These are phyloP conservation scores for Paramecium bursaria DNA, from an alignment of 73 alveolate species.

Conservation along the genomic window DNA sequence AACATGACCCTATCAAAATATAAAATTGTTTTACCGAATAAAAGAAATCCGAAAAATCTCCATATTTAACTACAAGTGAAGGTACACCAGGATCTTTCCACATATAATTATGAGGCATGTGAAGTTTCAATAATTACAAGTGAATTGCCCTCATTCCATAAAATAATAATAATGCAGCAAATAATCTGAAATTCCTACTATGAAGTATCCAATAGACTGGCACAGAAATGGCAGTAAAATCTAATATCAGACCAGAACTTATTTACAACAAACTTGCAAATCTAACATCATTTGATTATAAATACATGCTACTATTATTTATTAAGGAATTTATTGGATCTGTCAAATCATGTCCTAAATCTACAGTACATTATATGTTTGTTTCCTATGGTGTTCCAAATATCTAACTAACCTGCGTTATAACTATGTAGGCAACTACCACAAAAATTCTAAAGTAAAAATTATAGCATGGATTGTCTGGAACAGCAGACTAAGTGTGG, in stretches of 20 bases:
- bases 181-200: slow-evolving; percentile 41
- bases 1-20: slow-evolving; percentile 63
- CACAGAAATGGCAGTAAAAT: slow-evolving; percentile 27
- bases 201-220: slow-evolving; percentile 42
- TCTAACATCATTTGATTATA: slow-evolving; percentile 7
- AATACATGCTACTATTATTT: slow-evolving; percentile 21
- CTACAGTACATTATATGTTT: background rate
- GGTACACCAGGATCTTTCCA: slow-evolving; percentile 58
- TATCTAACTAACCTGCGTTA: slow-evolving; percentile 21
- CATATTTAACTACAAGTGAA: slow-evolving; percentile 41
- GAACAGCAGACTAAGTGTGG: slow-evolving; percentile 44
- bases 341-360: slow-evolving; percentile 39
- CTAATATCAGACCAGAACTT: slow-evolving; percentile 26
- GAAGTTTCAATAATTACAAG: slow-evolving; percentile 13
- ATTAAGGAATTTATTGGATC: background rate
- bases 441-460: slow-evolving; percentile 49
- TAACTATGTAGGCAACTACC: slow-evolving; percentile 31
- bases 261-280: slow-evolving; percentile 25
- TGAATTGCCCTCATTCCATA: slow-evolving; percentile 55
- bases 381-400: slow-evolving; percentile 51
- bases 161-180: slow-evolving; percentile 25
- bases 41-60: slow-evolving; percentile 45
- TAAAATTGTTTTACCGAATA: slow-evolving; percentile 17
- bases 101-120: slow-evolving; percentile 16
- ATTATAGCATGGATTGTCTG: slow-evolving; percentile 53